Evolutionary conservation across 2,329 filamentous ascomycete genomes (phyloP), one percentile per base, ranked within the genome.

Genomic region (Chrysoporthe cubensis): DNA sequence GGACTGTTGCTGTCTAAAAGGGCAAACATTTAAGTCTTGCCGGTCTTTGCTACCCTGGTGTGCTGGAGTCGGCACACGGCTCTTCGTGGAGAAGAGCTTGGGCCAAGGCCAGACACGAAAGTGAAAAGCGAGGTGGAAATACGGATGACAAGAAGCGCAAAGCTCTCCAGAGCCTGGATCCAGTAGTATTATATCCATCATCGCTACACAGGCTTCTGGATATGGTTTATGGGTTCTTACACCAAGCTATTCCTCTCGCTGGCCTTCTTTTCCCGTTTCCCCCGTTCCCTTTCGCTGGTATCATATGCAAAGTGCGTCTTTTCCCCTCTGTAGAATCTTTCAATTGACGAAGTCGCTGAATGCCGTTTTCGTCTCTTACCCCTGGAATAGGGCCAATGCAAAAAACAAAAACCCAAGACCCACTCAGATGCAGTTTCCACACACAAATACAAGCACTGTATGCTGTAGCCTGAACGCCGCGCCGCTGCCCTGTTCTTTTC

Each of bases 241-340:
- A 26, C 26, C 26, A 26, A 14, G 14, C 48, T 26, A 16, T 56
- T n/a, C 32, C 5, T 4, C 32, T 18, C 52, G 32, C 52, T 56
- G 32, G 26, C 14, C 8, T 9, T 40, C 34, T 16, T 9, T 32
- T n/a, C 14, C 16, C 54, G 18, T n/a, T 13, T 16, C 54, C 16
- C 32, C 34, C 13, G 13, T 34, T 32, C 54, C 16, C 34, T n/a
- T 57, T 52, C 32, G 44, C 16, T 62, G 67, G 67, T 69, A 69
- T 69, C 67, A 62, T 62, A 67, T 69, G 67, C 67, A 65, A 67
- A 56, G 37, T 44, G 60, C 58, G 26, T 59, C 21, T 46, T 52
- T n/a, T 57, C 44, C 40, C 48, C 62, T 34, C 34, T 63, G 44
- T 64, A 46, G 18, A 13, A 32, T 18, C 43, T 66, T 58, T n/a